Percentiles rank a stretch among this genome's conserved stretches.
phyloP scores from a whole-genome alignment of 768 basidiomycete species.

The Lentinula boryana region DNA sequence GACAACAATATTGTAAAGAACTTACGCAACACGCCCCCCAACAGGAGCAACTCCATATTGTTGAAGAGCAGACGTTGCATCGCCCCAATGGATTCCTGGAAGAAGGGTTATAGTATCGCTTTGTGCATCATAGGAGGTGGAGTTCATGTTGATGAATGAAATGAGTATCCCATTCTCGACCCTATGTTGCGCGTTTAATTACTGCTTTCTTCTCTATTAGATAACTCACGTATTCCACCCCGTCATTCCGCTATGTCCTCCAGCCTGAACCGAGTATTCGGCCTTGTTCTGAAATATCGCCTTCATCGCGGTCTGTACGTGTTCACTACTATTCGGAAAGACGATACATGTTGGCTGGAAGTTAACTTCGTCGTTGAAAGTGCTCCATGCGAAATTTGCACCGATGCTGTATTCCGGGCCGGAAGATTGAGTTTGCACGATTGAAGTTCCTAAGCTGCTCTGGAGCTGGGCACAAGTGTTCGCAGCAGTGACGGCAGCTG shows the following conservation, averaged over 20 bases:
- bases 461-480: background rate
- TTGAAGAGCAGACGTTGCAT: background rate
- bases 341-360: conserved; percentile 16
- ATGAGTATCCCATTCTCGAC: conserved; percentile 7
- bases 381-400: conserved; percentile 12
- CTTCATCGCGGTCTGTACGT: conserved; percentile 17
- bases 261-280: conserved; percentile 17
- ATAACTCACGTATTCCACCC: conserved; percentile 9
- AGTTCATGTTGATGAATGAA: conserved; percentile 6
- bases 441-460: background rate
- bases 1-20: background rate
- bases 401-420: background rate
- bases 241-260: conserved; percentile 18
- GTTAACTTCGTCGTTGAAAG: conserved; percentile 9
- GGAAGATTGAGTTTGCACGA: background rate
- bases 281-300: conserved; percentile 13
- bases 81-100: conserved; percentile 8
- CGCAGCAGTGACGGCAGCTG: background rate
- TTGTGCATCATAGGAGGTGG: conserved; percentile 4
- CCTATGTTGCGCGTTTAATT: background rate
- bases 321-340: conserved; percentile 8
- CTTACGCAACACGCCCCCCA: conserved; percentile 7
- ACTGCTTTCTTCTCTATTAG: background rate
- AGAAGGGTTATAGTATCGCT: conserved; percentile 4
- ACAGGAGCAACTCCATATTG: conserved; percentile 8